Percentiles rank a stretch among this genome's conserved stretches.
Evolutionary conservation across 257 asterid genomes (phyloP).

Genomic region (Verbascum thapsus): DNA sequence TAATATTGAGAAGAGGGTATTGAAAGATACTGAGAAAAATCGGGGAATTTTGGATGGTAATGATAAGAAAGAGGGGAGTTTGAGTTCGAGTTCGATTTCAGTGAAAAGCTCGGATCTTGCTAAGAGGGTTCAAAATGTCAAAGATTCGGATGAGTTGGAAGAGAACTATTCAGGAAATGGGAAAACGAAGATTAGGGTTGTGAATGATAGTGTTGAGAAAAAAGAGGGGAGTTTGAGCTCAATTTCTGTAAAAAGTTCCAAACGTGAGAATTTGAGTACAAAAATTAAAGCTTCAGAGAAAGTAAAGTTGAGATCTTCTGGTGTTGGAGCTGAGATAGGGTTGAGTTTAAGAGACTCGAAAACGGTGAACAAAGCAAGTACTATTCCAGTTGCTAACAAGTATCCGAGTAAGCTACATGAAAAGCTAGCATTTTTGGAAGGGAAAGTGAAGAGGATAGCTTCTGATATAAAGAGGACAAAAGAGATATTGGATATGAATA

Average conservation of each 20-base stretch:
- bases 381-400: slow-evolving; percentile 37
- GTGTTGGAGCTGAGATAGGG: slow-evolving; percentile 31
- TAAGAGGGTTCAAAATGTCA: slow-evolving; percentile 24
- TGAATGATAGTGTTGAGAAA: slow-evolving; percentile 27
- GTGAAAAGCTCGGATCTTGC: slow-evolving; percentile 34
- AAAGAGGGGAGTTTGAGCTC: slow-evolving; percentile 36
- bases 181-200: slow-evolving; percentile 22
- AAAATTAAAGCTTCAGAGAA: slow-evolving; percentile 28
- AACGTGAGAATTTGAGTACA: slow-evolving; percentile 16
- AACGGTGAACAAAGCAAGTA: slow-evolving; percentile 33
- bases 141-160: slow-evolving; percentile 21
- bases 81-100: slow-evolving; percentile 33
- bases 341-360: slow-evolving; percentile 41
- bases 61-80: slow-evolving; percentile 34
- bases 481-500: slow-evolving; percentile 68
- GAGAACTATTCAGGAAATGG: slow-evolving; percentile 23
- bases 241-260: slow-evolving; percentile 21
- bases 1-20: slow-evolving; percentile 33
- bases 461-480: slow-evolving; percentile 73
- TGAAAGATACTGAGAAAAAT: slow-evolving; percentile 29
- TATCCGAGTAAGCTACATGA: slow-evolving; percentile 68
- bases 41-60: slow-evolving; percentile 27
- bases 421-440: slow-evolving; percentile 81
- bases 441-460: slow-evolving; percentile 80
- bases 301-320: slow-evolving; percentile 35